These are phyloP conservation scores for Linanthus parryae DNA, from an alignment of 148 eudicot genomes.

Conservation along the genomic window DNA sequence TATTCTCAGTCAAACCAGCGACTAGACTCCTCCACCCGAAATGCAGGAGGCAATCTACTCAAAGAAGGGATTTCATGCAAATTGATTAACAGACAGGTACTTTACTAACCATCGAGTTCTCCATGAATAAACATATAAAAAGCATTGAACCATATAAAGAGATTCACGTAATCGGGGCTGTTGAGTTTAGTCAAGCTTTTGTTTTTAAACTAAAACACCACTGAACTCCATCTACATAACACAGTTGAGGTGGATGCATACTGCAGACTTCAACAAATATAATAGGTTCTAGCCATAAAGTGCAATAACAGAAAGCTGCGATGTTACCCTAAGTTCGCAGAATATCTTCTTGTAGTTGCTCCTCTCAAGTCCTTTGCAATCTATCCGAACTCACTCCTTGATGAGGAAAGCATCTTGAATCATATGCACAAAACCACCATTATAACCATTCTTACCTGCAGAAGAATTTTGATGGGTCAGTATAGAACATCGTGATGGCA, in stretches of 20 bases:
- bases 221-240: not conserved
- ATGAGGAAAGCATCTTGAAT: constrained; percentile 91
- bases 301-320: constrained; percentile 1
- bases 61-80: no score
- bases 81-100: no score
- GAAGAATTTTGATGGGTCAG: constrained; percentile 3
- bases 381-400: constrained; percentile 77
- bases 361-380: constrained; percentile 72
- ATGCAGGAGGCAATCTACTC: no score
- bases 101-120: no score
- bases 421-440: constrained; percentile 85
- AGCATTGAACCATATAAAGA: not conserved
- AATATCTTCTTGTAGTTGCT: constrained; percentile 88
- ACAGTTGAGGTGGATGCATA: not conserved
- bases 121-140: no score
- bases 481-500: not conserved
- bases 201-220: not conserved
- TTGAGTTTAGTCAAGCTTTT: not conserved
- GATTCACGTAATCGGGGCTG: not conserved
- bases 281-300: not conserved
- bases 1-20: no score
- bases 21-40: no score
- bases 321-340: constrained; percentile 74
- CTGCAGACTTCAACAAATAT: not conserved
- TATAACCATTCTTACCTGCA: constrained; percentile 90